phyloP scores from a whole-genome alignment of 768 basidiomycete genomes.

The Kockovaella imperatae region DNA sequence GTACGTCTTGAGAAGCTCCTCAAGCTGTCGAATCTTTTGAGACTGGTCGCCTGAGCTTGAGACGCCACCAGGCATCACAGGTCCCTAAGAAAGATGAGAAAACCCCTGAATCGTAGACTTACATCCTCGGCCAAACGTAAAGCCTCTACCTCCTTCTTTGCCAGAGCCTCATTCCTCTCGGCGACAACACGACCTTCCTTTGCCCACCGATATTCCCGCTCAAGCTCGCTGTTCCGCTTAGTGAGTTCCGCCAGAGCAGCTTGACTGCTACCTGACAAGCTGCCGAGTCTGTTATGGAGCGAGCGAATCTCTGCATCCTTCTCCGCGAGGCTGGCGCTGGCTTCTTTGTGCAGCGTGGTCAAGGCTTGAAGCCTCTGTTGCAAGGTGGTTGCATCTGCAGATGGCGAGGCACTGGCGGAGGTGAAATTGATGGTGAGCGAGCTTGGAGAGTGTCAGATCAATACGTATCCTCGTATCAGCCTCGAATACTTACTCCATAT shows the following conservation, averaged over 20 bases:
- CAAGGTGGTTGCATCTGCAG: constrained; percentile 19
- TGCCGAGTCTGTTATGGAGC: constrained; percentile 17
- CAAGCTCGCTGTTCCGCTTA: constrained; percentile 19
- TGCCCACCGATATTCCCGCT: constrained; percentile 40
- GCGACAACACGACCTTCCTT: constrained; percentile 30
- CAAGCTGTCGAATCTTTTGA: constrained; percentile 20
- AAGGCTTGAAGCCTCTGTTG: constrained; percentile 33
- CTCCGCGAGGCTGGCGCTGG: constrained; percentile 20
- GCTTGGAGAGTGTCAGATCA: constrained; percentile 17
- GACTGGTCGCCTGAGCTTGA: constrained; percentile 10
- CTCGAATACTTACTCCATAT: constrained; percentile 41
- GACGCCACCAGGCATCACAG: constrained; percentile 11
- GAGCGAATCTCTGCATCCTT: constrained; percentile 24
- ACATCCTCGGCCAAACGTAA: constrained; percentile 8
- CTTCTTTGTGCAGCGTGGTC: constrained; percentile 24
- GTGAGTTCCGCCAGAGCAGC: constrained; percentile 17
- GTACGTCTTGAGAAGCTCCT: constrained; percentile 23
- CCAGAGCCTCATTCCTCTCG: constrained; percentile 31
- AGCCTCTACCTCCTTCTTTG: constrained; percentile 24
- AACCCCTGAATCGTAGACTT: background rate
- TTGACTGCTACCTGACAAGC: constrained; percentile 16
- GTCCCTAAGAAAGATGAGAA: background rate
- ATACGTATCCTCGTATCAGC: background rate
- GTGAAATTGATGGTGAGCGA: constrained; percentile 39
- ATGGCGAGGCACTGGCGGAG: constrained; percentile 15